Evolutionary conservation across 2,329 filamentous ascomycete genomes (phyloP).

Genomic region (Ampelomyces quisqualis): DNA sequence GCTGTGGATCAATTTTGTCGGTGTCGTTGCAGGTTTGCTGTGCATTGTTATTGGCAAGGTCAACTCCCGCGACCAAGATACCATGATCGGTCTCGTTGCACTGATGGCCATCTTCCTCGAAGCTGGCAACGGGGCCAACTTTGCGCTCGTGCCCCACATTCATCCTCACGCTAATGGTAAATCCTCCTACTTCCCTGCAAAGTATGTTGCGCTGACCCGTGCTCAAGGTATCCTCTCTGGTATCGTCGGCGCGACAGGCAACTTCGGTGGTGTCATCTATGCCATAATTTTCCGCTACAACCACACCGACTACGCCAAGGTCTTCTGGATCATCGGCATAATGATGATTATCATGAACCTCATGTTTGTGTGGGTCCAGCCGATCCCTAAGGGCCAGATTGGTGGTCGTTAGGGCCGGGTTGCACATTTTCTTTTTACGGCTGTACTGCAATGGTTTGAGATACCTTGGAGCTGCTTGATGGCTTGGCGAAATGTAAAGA

Average conservation of each 20-base stretch:
- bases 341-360: constrained; percentile 72
- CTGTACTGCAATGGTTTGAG: not conserved
- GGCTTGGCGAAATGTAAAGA: not conserved
- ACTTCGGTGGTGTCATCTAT: constrained; percentile 82
- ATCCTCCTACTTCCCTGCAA: constrained; percentile 7
- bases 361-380: constrained; percentile 63
- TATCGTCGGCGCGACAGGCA: constrained; percentile 75
- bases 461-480: constrained; percentile 4
- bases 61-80: constrained; percentile 61
- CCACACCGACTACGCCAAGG: constrained; percentile 65
- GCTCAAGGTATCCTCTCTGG: constrained; percentile 64
- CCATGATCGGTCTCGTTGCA: constrained; percentile 75
- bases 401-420: constrained; percentile 42
- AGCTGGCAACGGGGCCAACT: constrained; percentile 83
- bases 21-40: constrained; percentile 59
- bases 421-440: not conserved
- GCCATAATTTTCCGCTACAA: constrained; percentile 80
- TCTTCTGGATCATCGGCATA: constrained; percentile 79
- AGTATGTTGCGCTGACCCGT: constrained; percentile 11
- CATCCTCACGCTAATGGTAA: constrained; percentile 77
- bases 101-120: constrained; percentile 81
- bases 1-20: constrained; percentile 58
- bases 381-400: constrained; percentile 57
- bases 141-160: constrained; percentile 82
- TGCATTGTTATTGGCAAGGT: constrained; percentile 63